Percentiles rank a stretch among this genome's conserved stretches.
Evolutionary conservation across 495 filamentous ascomycete species (phyloP).

Genomic region (Neurospora sp.): DNA sequence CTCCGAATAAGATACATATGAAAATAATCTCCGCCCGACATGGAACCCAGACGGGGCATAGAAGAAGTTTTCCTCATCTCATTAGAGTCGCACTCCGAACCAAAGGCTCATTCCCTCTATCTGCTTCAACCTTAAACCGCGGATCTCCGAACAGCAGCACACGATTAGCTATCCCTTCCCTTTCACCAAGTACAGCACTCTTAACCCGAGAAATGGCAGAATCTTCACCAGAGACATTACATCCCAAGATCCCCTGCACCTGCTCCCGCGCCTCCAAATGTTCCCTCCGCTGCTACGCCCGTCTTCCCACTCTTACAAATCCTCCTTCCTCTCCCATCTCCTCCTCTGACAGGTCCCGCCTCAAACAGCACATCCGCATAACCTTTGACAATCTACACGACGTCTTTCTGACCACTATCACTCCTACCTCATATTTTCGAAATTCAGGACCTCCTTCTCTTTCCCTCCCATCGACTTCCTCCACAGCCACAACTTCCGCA

Average conservation of each 20-base stretch:
- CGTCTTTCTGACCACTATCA: not conserved
- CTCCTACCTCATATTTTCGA: not conserved
- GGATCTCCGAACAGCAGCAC: not conserved
- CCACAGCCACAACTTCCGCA: not conserved
- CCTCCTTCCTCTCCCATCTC: not conserved
- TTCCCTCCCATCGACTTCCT: not conserved
- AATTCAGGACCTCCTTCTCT: not conserved
- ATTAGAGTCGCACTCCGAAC: not conserved
- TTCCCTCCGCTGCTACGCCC: not conserved
- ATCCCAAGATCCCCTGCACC: not conserved
- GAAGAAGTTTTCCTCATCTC: not conserved
- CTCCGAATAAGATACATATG: not conserved
- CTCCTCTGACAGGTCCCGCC: not conserved
- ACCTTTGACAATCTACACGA: not conserved
- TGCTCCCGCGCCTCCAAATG: not conserved
- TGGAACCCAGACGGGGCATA: not conserved
- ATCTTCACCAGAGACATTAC: not conserved
- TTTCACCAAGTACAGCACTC: not conserved
- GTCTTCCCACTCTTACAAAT: not conserved
- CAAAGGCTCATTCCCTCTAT: not conserved
- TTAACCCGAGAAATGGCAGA: not conserved
- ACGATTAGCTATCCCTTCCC: not conserved
- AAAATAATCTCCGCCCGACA: not conserved
- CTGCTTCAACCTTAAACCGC: not conserved
- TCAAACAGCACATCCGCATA: not conserved